phyloP scores from a whole-genome alignment of 2,329 filamentous ascomycete species.

The Paraphaeosphaeria minitans region DNA sequence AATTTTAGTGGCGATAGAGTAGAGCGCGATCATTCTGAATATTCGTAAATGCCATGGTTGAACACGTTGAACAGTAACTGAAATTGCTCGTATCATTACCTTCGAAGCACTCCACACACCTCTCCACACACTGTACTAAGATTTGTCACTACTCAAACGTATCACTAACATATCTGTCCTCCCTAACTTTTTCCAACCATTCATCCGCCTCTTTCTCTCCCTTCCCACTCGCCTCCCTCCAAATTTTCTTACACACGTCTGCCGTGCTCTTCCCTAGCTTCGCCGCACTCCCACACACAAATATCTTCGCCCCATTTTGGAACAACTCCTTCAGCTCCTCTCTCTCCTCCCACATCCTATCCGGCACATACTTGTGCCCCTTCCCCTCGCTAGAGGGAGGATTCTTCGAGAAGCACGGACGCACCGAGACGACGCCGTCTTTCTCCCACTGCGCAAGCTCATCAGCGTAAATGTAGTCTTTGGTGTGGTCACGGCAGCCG shows the following conservation, averaged over 20 bases:
- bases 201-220: slow-evolving; percentile 17
- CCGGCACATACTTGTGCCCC: slow-evolving; percentile 52
- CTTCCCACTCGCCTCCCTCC: slow-evolving; percentile 13
- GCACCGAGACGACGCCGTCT: slow-evolving; percentile 64
- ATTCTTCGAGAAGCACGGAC: slow-evolving; percentile 62
- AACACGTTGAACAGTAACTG: too few relatives aligned
- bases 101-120: not conserved
- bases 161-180: slow-evolving; percentile 14
- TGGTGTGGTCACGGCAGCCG: too few relatives aligned
- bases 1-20: too few relatives aligned
- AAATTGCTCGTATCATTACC: not conserved
- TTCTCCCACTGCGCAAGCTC: too few relatives aligned
- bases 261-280: slow-evolving; percentile 48
- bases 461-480: too few relatives aligned
- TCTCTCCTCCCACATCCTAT: slow-evolving; percentile 54
- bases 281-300: slow-evolving; percentile 63
- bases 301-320: slow-evolving; percentile 57
- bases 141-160: not conserved
- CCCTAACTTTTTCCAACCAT: slow-evolving; percentile 20
- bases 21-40: too few relatives aligned
- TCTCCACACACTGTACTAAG: not conserved
- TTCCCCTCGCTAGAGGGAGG: slow-evolving; percentile 66
- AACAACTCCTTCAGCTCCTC: slow-evolving; percentile 50
- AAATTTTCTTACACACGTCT: slow-evolving; percentile 35
- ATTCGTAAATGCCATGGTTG: too few relatives aligned